Conservation (phyloP, 1,284 basidiomycete genomes). For the Melanopsichium pennsylvanicum region DNA sequence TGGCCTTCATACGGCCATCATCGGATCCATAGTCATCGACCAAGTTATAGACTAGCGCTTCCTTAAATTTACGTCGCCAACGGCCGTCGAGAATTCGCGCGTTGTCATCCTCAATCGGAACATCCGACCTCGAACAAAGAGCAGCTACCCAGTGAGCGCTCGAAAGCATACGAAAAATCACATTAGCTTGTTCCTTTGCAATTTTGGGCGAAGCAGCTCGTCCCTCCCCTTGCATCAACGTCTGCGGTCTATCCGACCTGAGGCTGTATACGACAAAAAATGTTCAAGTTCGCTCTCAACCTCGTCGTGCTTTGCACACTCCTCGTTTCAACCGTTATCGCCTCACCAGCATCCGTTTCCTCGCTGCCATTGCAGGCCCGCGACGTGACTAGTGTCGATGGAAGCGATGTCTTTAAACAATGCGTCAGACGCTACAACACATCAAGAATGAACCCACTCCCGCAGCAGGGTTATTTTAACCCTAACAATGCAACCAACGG, state of each 20-base stretch:
- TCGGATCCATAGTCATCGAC: too few relatives aligned
- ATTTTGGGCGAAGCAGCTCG: not conserved
- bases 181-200: too few relatives aligned
- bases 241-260: not conserved
- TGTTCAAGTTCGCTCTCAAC: not conserved
- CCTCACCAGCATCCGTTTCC: slow-evolving; percentile 16
- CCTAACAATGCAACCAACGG: slow-evolving; percentile 42
- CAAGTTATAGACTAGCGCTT: too few relatives aligned
- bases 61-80: too few relatives aligned
- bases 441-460: slow-evolving; percentile 38
- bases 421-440: slow-evolving; percentile 41
- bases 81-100: too few relatives aligned
- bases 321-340: not conserved
- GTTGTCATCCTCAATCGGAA: too few relatives aligned
- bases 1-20: too few relatives aligned
- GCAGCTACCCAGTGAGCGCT: too few relatives aligned
- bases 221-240: not conserved
- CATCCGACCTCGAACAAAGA: too few relatives aligned
- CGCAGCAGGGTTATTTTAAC: slow-evolving; percentile 30
- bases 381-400: slow-evolving; percentile 5
- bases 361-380: slow-evolving; percentile 8
- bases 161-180: too few relatives aligned
- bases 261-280: not conserved
- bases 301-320: slow-evolving; percentile 12
- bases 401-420: slow-evolving; percentile 26